A percentile compares a stretch with the other conserved stretches of the same genome.
phyloP scores from a whole-genome alignment of 495 filamentous ascomycete species.

The Patellaria atrata region DNA sequence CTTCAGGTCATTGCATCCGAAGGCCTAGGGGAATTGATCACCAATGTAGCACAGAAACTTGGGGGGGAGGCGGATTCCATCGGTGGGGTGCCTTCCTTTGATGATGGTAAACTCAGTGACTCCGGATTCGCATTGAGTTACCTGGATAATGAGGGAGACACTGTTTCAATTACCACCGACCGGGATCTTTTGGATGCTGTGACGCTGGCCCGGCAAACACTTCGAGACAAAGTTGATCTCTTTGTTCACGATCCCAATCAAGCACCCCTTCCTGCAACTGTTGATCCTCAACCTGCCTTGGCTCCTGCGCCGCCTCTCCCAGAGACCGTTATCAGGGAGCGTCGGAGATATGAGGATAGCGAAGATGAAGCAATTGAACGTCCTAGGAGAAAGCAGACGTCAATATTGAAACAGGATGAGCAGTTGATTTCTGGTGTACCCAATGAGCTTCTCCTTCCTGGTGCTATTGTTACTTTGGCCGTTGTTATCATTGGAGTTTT shows the following conservation, averaged over 20 bases:
- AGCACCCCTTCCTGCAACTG: slow-evolving; percentile 52
- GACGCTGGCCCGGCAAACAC: slow-evolving; percentile 57
- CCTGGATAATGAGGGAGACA: slow-evolving; percentile 92
- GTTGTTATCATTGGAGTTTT: slow-evolving; percentile 91
- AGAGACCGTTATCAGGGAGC: slow-evolving; percentile 42
- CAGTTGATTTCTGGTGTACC: slow-evolving; percentile 83
- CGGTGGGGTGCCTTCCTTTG: slow-evolving; percentile 59
- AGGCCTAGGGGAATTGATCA: slow-evolving; percentile 70
- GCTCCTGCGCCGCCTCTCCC: slow-evolving; percentile 42
- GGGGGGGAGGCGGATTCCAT: slow-evolving; percentile 76
- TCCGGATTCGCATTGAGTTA: slow-evolving; percentile 93
- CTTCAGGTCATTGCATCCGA: slow-evolving; percentile 68
- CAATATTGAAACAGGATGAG: slow-evolving; percentile 38
- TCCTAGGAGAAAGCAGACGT: slow-evolving; percentile 22
- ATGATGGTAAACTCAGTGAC: slow-evolving; percentile 61
- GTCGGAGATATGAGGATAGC: slow-evolving; percentile 38
- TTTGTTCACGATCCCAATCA: slow-evolving; percentile 91
- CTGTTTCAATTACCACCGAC: slow-evolving; percentile 93
- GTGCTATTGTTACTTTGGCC: slow-evolving; percentile 86
- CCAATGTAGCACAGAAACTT: slow-evolving; percentile 68
- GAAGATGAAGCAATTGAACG: slow-evolving; percentile 43
- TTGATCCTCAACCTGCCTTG: slow-evolving; percentile 50
- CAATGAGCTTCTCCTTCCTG: slow-evolving; percentile 85
- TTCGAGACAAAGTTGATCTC: slow-evolving; percentile 84
- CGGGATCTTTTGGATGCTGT: slow-evolving; percentile 87